Base-by-base conservation (phyloP, 805 yeast species). In the Candida fluviatilis region DNA sequence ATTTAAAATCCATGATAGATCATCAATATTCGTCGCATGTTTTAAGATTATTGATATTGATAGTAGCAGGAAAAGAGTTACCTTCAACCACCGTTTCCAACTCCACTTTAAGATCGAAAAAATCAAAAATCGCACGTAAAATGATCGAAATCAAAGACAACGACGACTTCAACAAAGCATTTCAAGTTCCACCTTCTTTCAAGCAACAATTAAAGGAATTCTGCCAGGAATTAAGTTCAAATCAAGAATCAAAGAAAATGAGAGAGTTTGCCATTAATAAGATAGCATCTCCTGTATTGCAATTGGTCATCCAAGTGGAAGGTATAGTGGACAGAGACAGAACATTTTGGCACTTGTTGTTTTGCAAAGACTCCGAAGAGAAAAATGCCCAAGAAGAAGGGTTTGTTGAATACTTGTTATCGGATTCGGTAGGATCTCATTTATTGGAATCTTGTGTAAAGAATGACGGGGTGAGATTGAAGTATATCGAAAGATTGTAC, bases 371-470 rank as follows among this genome's bases (percentile, higher is more conserved):
- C 8, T 64, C 66, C 11, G 75, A 68, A 2, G 79, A 71, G 18
- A 69, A 60, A 36, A 80, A 82, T 45, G 37, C 75, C 1, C 73
- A 76, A 41, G 93, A 85, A 50, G 90, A 76, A 45, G 78, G 93
- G 0, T 89, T 84, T 57, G 81, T 90, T 21, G 96, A 89, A 55
- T 84, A 84, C 51, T 68, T 90, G 38, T 63, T 91, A 26, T 78
- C 93, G 6, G 96, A 89, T 54, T 70, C 95, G 1, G 87, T 90
- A n/a, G 99, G 98, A 0, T 84, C 95, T 1, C 97, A 89, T 61
- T 91, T 93, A 66, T 68, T 91, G 18, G 88, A 93, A 58, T 73
- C 81, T 14, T 74, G 80, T 8, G 68, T 90, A 36, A 76, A 73
- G 34, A 75, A 74, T 41, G 80, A 82, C 44, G 73, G 73, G 10